Conservation (phyloP, 2,329 filamentous ascomycete species). For the Aspergillus ochraceoroseus region DNA sequence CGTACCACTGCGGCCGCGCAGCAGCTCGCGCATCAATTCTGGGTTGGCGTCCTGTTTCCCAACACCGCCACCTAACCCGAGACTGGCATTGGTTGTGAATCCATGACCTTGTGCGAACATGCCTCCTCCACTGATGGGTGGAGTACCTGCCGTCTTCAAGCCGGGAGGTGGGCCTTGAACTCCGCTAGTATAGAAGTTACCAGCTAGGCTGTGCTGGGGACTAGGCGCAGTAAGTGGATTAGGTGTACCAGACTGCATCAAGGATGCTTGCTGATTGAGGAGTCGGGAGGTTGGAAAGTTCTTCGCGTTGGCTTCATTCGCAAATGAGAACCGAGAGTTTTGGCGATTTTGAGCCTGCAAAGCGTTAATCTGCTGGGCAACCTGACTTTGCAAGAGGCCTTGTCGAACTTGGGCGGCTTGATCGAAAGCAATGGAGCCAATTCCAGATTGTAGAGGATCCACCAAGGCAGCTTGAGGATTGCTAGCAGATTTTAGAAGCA, state of each 20-base stretch:
- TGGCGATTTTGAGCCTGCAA: slow-evolving; percentile 70
- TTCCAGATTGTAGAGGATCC: slow-evolving; percentile 35
- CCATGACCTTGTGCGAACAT: slow-evolving; percentile 89
- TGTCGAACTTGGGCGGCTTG: slow-evolving; percentile 44
- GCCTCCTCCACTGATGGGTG: slow-evolving; percentile 69
- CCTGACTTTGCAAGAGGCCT: slow-evolving; percentile 44
- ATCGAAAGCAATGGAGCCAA: slow-evolving; percentile 35
- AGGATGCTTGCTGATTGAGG: slow-evolving; percentile 47
- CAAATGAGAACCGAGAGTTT: slow-evolving; percentile 81
- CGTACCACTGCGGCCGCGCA: slow-evolving; percentile 61
- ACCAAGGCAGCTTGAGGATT: slow-evolving; percentile 58
- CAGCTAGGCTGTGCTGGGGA: slow-evolving; percentile 45
- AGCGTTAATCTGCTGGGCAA: slow-evolving; percentile 49
- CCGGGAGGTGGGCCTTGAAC: slow-evolving; percentile 93
- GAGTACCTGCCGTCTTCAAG: slow-evolving; percentile 89
- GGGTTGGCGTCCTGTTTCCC: slow-evolving; percentile 67
- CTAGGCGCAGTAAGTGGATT: slow-evolving; percentile 38
- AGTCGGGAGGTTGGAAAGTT: slow-evolving; percentile 57
- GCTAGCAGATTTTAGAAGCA: slow-evolving; percentile 56
- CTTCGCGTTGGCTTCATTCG: slow-evolving; percentile 59
- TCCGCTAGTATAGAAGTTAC: slow-evolving; percentile 74
- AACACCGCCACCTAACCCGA: slow-evolving; percentile 58
- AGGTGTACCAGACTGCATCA: slow-evolving; percentile 38
- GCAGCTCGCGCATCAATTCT: slow-evolving; percentile 75
- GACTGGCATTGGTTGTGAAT: slow-evolving; percentile 61